Conservation (phyloP, 2,329 filamentous ascomycete genomes). For the Apiospora pterosperma region DNA sequence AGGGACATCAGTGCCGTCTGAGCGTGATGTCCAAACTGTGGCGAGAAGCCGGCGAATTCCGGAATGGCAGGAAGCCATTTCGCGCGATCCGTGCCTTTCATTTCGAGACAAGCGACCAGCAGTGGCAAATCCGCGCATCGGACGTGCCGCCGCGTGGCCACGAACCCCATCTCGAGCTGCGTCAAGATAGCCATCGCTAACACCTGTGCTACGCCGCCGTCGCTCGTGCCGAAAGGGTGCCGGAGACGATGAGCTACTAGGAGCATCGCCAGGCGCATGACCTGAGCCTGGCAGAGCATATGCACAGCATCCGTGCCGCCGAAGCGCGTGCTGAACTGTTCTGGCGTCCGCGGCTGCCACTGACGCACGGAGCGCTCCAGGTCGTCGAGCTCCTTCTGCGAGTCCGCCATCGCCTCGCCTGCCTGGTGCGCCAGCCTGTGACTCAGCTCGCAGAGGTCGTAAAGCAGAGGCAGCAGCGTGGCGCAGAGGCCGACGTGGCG, state of each 20-base stretch:
- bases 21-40: background rate
- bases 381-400: background rate
- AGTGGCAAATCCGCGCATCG: conserved; percentile 19
- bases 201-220: conserved; percentile 9
- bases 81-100: conserved; percentile 4
- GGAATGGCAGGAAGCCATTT: background rate
- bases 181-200: conserved; percentile 19
- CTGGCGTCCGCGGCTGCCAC: background rate
- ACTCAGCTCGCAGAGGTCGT: conserved; percentile 22
- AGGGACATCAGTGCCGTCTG: background rate
- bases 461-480: conserved; percentile 20
- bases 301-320: conserved; percentile 20
- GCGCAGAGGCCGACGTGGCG: conserved; percentile 21
- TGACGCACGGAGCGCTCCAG: background rate
- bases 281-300: conserved; percentile 26
- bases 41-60: background rate
- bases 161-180: conserved; percentile 17
- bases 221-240: conserved; percentile 14
- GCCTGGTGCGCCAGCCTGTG: background rate
- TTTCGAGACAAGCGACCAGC: conserved; percentile 21
- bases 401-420: background rate
- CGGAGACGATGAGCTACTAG: conserved; percentile 21
- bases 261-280: conserved; percentile 18
- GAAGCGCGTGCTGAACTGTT: conserved; percentile 13
- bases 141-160: conserved; percentile 13